These are phyloP conservation scores for Plasmodium berghei DNA, from an alignment of 169 alveolate genomes.

Conservation along the genomic window DNA sequence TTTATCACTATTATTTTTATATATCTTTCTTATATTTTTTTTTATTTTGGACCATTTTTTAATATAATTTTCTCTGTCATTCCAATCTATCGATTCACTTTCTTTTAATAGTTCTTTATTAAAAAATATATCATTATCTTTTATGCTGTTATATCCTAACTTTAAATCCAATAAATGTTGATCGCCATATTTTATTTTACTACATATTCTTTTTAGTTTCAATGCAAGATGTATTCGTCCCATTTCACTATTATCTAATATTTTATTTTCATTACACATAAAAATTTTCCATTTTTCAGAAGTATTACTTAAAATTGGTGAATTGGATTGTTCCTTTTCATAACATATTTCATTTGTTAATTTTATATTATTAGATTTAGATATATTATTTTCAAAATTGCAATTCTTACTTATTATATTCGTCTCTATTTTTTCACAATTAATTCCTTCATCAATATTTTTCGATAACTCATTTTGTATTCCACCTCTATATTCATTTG, in stretches of 20 bases:
- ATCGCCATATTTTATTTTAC: background rate
- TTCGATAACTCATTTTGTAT: too few species aligned
- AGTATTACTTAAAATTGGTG: background rate
- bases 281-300: background rate
- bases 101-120: constrained; percentile 19
- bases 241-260: background rate
- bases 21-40: constrained; percentile 28
- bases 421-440: too few species aligned
- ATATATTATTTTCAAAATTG: too few species aligned
- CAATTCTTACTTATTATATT: too few species aligned
- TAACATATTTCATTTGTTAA: background rate
- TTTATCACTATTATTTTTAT: constrained; percentile 29
- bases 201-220: constrained; percentile 35
- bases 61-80: constrained; percentile 35
- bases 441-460: too few species aligned
- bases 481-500: too few species aligned
- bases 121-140: constrained; percentile 43
- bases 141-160: constrained; percentile 48
- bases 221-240: constrained; percentile 13
- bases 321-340: background rate
- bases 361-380: too few species aligned
- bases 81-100: constrained; percentile 21
- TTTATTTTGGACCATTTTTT: constrained; percentile 68
- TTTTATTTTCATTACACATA: background rate
- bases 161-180: constrained; percentile 68